phyloP scores from a whole-genome alignment of 2,329 filamentous ascomycete species.

The Colletotrichum caudatum region DNA sequence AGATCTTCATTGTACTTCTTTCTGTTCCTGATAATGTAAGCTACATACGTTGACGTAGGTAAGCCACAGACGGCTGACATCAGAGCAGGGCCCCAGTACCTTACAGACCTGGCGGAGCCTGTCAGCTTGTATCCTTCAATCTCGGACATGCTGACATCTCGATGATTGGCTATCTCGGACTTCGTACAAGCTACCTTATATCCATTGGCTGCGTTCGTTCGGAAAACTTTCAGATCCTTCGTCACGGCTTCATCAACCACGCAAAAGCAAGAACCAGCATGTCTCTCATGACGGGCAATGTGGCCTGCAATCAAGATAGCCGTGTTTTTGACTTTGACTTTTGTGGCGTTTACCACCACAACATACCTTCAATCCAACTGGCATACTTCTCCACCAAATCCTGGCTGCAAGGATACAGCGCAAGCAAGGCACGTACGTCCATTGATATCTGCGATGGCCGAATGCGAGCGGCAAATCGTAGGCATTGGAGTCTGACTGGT shows the following conservation, averaged over 20 bases:
- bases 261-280: background rate
- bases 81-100: background rate
- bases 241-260: background rate
- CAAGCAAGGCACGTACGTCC: background rate
- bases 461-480: no score
- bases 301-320: background rate
- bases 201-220: background rate
- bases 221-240: background rate
- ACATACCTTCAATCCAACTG: background rate
- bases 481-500: background rate
- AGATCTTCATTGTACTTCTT: no score
- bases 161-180: background rate
- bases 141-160: fast-evolving
- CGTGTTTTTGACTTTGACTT: background rate
- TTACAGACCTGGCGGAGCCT: background rate
- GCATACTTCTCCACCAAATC: fast-evolving
- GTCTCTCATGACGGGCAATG: background rate
- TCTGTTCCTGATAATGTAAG: no score
- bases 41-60: no score
- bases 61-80: background rate
- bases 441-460: background rate
- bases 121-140: background rate
- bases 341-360: background rate
- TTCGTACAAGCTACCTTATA: no score
- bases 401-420: background rate